Base-by-base conservation (phyloP, 31 red algal species). In the Asparagopsis taxiformis region DNA sequence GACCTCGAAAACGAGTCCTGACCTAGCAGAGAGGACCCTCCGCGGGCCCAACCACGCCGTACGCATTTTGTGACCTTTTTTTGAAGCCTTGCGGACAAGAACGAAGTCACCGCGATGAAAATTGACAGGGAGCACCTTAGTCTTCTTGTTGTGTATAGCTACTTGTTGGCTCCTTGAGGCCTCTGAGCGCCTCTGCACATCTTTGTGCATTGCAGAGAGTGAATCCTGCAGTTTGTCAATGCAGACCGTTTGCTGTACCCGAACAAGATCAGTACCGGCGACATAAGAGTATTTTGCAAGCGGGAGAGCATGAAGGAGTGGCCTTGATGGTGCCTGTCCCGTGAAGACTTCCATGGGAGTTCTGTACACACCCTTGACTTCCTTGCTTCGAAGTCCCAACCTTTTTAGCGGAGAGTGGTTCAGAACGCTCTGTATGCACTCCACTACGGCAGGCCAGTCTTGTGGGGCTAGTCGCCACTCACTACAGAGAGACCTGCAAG, bases 311-410 rank as follows among this genome's bases (percentile, higher is more conserved):
- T 22, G 31, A 2, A 85, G 46, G 15, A 85, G 61, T 3, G 81
- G 59, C 4, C 70, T 9, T 8, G 3, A 22, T 32, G 81, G 70
- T 53, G 72, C 65, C 1, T 68, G 51, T 26, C 70, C 70, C 10
- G 81, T 75, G 51, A 85, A 85, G 16, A 75, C 26, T 52, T 85
- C 81, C 2, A 75, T 3, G 5, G 70, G 60, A n/a, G 34, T 75
- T 0, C 70, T 17, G 3, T 31, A 85, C 10, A 85, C 60, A 16
- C 23, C 41, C 2, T 32, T 17, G 5, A 17, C 1, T 2, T 35
- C 31, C 19, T 36, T 28, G 20, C 24, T 23, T 20, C 61, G 22
- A 15, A 16, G 1, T 31, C 68, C 35, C 10, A 75, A 52, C 15
- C 70, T 30, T 15, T 60, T 49, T 28, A 72, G 26, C 22, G 66